A percentile compares a stretch with the other conserved stretches of the same genome.
These are phyloP conservation scores for Magnusiomyces suaveolens DNA, from an alignment of 1,139 yeast genomes.

Conservation along the genomic window DNA sequence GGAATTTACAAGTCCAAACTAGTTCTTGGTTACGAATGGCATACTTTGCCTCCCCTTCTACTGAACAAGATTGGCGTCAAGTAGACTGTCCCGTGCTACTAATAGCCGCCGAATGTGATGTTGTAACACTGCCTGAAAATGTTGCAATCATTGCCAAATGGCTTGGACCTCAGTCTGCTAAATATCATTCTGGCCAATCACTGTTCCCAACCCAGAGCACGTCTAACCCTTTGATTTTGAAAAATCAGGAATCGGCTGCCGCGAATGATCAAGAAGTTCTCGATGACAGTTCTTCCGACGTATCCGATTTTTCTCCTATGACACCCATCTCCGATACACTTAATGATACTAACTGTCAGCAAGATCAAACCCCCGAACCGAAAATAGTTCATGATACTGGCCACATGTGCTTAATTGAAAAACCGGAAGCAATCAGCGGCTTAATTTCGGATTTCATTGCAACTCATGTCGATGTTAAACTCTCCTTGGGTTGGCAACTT, in stretches of 20 bases:
- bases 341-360: not conserved
- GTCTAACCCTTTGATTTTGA: not conserved
- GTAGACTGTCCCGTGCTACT: conserved; percentile 37
- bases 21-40: conserved; percentile 45
- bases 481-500: conserved; percentile 57
- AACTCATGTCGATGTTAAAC: conserved; percentile 36
- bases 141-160: conserved; percentile 26
- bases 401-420: conserved; percentile 54
- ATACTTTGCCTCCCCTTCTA: conserved; percentile 40
- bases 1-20: conserved; percentile 62
- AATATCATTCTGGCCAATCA: not conserved
- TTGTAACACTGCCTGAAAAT: conserved; percentile 41
- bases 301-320: not conserved
- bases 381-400: conserved; percentile 46
- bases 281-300: not conserved
- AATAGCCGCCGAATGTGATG: conserved; percentile 51
- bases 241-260: not conserved
- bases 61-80: conserved; percentile 36
- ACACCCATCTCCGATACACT: not conserved
- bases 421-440: conserved; percentile 60
- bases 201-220: not conserved
- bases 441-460: conserved; percentile 49
- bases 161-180: conserved; percentile 17
- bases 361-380: conserved; percentile 20
- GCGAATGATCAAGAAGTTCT: not conserved